Conservation (phyloP, 495 filamentous ascomycete genomes). For the Xylaria cubensis region DNA sequence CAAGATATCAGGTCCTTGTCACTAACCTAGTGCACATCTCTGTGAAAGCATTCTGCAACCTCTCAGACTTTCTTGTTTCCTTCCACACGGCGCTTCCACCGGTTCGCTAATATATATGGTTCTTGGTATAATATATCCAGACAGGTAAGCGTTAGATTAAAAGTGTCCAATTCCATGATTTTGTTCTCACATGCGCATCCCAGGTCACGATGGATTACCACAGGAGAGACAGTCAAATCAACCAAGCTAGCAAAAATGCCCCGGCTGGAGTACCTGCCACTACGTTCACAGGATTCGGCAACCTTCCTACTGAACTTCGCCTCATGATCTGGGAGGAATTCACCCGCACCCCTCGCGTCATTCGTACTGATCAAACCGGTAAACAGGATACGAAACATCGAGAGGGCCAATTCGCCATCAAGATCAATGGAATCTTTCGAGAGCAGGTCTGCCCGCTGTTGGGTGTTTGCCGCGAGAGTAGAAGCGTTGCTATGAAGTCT, state of each 20-base stretch:
- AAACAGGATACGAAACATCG: background rate
- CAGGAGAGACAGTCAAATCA: background rate
- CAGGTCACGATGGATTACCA: background rate
- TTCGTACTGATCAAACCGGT: background rate
- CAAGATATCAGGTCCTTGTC: background rate
- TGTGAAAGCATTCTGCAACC: background rate
- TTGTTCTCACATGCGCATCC: background rate
- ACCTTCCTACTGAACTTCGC: slow-evolving; percentile 3
- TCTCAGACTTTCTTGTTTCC: background rate
- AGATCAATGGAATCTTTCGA: background rate
- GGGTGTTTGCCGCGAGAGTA: slow-evolving; percentile 14
- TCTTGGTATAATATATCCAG: background rate
- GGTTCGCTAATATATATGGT: too few relatives aligned
- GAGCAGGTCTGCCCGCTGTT: slow-evolving; percentile 17
- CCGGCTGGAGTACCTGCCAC: background rate
- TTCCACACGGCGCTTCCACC: background rate
- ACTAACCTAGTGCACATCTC: background rate
- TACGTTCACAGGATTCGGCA: background rate
- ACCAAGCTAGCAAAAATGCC: background rate
- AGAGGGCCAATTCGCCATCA: background rate
- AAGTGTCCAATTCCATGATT: background rate
- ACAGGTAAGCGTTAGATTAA: background rate
- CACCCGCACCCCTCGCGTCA: slow-evolving; percentile 4
- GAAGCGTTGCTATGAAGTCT: background rate
- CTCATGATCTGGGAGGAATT: slow-evolving; percentile 20